Evolutionary conservation across 768 basidiomycete species (phyloP).

Genomic region (Podaxis carcinomalis): DNA sequence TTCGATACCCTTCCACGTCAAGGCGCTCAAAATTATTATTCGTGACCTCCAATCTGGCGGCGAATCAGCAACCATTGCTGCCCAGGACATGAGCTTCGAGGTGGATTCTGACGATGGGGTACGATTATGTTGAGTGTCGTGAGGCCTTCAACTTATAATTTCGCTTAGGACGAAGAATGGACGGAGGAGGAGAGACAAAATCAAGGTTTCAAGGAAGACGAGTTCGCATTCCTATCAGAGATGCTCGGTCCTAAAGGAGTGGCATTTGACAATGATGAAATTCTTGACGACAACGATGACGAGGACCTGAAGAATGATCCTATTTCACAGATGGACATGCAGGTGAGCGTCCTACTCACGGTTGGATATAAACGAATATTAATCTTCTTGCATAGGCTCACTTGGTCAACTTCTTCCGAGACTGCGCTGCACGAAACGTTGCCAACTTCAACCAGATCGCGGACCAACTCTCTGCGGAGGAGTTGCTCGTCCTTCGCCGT

Average conservation of each 20-base stretch:
- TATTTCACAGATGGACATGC: constrained; percentile 82
- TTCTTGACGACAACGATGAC: constrained; percentile 72
- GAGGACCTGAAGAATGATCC: constrained; percentile 88
- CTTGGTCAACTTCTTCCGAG: constrained; percentile 63
- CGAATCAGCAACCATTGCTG: constrained; percentile 64
- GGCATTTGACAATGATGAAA: constrained; percentile 74
- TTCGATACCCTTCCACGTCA: constrained; percentile 82
- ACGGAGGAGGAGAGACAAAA: constrained; percentile 75
- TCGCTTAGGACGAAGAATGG: constrained; percentile 82
- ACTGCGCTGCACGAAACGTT: constrained; percentile 60
- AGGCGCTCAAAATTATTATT: constrained; percentile 86
- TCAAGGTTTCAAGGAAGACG: constrained; percentile 61
- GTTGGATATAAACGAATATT: not conserved
- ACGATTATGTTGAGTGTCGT: constrained; percentile 11
- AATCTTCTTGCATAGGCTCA: constrained; percentile 45
- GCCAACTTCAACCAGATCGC: constrained; percentile 59
- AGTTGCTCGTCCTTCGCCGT: constrained; percentile 59
- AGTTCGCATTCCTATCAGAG: constrained; percentile 80
- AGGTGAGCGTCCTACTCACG: constrained; percentile 27
- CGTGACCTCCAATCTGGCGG: constrained; percentile 80
- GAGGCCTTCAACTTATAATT: not conserved
- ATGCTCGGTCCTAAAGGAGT: constrained; percentile 72
- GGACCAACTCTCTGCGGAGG: constrained; percentile 67
- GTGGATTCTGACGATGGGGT: constrained; percentile 78
- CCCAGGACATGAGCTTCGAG: constrained; percentile 46